A percentile compares a stretch with the other conserved stretches of the same genome.
Conservation (phyloP, 2,329 filamentous ascomycete genomes). For the Lecanicillium sp. region DNA sequence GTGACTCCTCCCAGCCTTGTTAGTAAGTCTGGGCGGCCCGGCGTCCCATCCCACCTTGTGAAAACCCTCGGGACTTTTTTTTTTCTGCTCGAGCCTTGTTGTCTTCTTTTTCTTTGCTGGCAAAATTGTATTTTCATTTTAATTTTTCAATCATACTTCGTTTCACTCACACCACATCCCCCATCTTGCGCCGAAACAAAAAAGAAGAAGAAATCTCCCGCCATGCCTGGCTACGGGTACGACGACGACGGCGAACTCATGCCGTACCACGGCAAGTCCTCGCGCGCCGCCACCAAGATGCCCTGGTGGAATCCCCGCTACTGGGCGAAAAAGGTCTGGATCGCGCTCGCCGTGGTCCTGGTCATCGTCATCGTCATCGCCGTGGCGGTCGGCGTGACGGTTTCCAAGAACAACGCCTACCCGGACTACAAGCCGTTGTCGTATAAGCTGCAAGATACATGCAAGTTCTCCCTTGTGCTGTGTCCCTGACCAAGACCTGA, state of each 20-base stretch:
- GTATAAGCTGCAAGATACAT: constrained; percentile 44
- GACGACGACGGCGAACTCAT: constrained; percentile 21
- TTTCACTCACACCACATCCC: too few relatives aligned
- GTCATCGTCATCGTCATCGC: constrained; percentile 43
- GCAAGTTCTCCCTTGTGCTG: constrained; percentile 27
- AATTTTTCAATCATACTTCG: too few relatives aligned
- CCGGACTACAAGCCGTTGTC: constrained; percentile 42
- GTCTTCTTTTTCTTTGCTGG: too few relatives aligned
- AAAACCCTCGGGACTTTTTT: too few relatives aligned
- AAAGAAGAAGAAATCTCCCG: neutral
- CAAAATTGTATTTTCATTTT: too few relatives aligned
- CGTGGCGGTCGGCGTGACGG: constrained; percentile 39
- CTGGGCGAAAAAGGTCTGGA: constrained; percentile 50
- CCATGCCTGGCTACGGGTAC: constrained; percentile 10
- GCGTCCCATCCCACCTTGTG: too few relatives aligned
- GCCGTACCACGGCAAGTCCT: constrained; percentile 16
- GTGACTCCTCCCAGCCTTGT: too few relatives aligned
- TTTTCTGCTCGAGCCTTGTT: too few relatives aligned
- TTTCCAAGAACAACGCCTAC: constrained; percentile 36
- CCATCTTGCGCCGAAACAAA: too few relatives aligned
- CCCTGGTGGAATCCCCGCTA: constrained; percentile 42
- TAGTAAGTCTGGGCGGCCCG: too few relatives aligned
- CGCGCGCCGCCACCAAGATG: constrained; percentile 21
- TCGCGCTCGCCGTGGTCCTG: constrained; percentile 32
- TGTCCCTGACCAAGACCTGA: neutral